Evolutionary conservation across 2,329 filamentous ascomycete genomes (phyloP).

Genomic region (Diaporthe vexans): DNA sequence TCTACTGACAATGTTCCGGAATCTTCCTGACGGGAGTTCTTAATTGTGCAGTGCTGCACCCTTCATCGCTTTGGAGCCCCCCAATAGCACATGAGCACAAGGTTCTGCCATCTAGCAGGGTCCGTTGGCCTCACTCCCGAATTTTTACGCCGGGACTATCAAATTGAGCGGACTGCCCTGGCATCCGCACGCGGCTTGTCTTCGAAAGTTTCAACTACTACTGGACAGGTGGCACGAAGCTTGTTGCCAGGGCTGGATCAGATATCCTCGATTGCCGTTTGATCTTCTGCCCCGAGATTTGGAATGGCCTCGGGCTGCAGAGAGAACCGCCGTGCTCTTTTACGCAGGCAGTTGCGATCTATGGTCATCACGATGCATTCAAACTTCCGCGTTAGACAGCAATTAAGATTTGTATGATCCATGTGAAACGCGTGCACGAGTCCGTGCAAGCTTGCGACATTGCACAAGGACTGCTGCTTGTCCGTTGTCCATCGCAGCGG

Average conservation of each 20-base stretch:
- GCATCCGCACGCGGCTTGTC: not conserved
- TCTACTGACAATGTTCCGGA: not conserved
- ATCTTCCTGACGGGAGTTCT: not conserved
- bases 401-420: slow-evolving; percentile 10
- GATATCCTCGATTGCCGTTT: slow-evolving; percentile 2
- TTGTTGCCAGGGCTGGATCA: slow-evolving; percentile 13
- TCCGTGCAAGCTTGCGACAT: slow-evolving; percentile 21
- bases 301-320: slow-evolving; percentile 12
- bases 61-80: not conserved
- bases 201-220: not conserved
- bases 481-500: slow-evolving; percentile 1
- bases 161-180: not conserved
- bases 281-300: slow-evolving; percentile 24
- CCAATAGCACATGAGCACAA: not conserved
- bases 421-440: slow-evolving; percentile 29
- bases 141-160: not conserved
- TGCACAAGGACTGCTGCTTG: slow-evolving; percentile 7
- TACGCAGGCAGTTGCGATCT: not conserved
- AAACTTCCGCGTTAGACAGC: not conserved
- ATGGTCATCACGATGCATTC: not conserved
- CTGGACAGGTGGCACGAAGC: not conserved
- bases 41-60: not conserved
- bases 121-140: not conserved
- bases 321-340: not conserved
- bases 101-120: not conserved